phyloP scores from a whole-genome alignment of 1,284 basidiomycete species.

The Limonomyces culmigenus region DNA sequence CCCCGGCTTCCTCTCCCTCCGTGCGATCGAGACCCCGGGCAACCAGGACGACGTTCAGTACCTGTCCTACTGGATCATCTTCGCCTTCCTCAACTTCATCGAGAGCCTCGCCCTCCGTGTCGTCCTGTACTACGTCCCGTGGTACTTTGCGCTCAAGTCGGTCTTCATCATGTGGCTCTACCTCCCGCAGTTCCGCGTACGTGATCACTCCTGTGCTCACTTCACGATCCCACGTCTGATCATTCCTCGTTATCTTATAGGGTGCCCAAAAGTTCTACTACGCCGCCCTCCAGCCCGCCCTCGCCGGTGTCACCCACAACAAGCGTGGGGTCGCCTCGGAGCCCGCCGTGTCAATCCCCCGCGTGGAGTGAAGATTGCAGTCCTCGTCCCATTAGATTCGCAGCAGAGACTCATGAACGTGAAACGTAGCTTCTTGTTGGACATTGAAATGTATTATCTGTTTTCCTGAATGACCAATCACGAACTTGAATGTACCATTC shows the following conservation, averaged over 20 bases:
- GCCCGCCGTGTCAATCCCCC: not conserved
- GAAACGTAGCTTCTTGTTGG: too few species aligned
- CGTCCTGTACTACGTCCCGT: conserved; percentile 71
- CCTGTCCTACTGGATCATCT: conserved; percentile 82
- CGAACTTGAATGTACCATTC: too few species aligned
- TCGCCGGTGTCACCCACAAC: conserved; percentile 12
- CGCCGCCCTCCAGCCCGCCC: conserved; percentile 50
- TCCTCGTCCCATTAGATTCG: too few species aligned
- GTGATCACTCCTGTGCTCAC: conserved; percentile 16
- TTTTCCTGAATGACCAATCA: too few species aligned
- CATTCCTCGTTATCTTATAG: conserved; percentile 21
- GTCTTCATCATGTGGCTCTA: conserved; percentile 79
- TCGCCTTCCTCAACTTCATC: conserved; percentile 75
- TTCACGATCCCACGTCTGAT: conserved; percentile 3
- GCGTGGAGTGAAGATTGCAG: too few species aligned
- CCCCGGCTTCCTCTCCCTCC: conserved; percentile 76
- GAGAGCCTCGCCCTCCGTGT: conserved; percentile 61
- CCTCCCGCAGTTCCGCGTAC: conserved; percentile 62
- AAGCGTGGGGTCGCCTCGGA: not conserved
- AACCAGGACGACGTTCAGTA: conserved; percentile 72
- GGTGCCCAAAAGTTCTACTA: conserved; percentile 62
- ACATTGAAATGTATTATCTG: too few species aligned
- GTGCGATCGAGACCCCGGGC: conserved; percentile 61
- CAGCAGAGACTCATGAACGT: too few species aligned
- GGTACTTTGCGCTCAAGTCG: conserved; percentile 87